Evolutionary conservation across 23 red algal genomes (phyloP), one percentile per base, ranked within the genome.

Genomic region (Gracilariopsis chorda): DNA sequence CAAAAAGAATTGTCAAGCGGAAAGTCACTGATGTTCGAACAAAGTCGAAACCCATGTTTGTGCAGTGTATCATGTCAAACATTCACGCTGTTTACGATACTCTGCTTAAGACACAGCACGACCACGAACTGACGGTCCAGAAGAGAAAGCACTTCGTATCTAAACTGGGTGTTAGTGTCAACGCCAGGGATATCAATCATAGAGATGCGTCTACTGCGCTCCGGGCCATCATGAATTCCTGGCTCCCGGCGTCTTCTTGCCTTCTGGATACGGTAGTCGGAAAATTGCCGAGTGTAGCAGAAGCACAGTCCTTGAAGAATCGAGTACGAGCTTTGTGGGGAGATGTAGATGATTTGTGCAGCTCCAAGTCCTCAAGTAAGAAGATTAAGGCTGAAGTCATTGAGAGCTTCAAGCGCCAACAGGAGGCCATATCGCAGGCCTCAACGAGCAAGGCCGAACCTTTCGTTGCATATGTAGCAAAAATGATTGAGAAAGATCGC

Each of bases 31-130:
- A 91, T 39, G 77, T 84, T 21, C 71, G 60, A 43, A 29, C 52
- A 0, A 78, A 77, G 27, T 77, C 69, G 37, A 89, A 90, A 86
- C 84, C 83, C 35, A 84, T 99, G 92, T 99, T 99, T 91, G 97
- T 95, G 17, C 93, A 96, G 83, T 94, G 95, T 45, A 91, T 99
- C 27, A 78, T 96, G 83, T 82, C 94, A 16, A 95, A 93, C 73
- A 56, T 99, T 43, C 86, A 80, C 27, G 44, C 88, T 39, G 71
- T 99, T 42, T 99, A 99, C 73, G 88, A 94, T 40, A 58, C 57
- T 32, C 40, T 98, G 4, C 17, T 94, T 30, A 82, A 48, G 19
- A 87, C 77, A 44, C 47, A 81, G 39, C 68, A 82, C 30, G 77
- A 80, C 44, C 40, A 75, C 24, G 62, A 90, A 41, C 57, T 81